phyloP scores from a whole-genome alignment of 2,329 filamentous ascomycete genomes.

The Orbilia brochopaga region DNA sequence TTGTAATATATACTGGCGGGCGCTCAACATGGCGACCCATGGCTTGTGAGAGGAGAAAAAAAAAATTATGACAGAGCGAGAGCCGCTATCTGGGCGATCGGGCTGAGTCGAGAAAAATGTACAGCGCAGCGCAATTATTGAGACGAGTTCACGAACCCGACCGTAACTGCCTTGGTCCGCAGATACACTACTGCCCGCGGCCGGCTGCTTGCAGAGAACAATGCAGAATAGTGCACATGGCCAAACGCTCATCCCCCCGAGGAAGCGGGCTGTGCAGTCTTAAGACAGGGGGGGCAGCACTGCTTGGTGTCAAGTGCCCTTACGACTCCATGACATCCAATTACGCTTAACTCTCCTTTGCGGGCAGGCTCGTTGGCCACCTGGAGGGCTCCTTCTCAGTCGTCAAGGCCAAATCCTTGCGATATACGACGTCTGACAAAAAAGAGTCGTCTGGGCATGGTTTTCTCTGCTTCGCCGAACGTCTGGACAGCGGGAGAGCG shows the following conservation, averaged over 20 bases:
- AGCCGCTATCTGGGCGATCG: slow-evolving; percentile 9
- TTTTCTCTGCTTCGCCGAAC: slow-evolving; percentile 13
- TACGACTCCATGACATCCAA: slow-evolving; percentile 25
- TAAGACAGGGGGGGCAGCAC: slow-evolving; percentile 42
- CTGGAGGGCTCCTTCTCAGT: slow-evolving; percentile 22
- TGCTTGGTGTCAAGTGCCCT: slow-evolving; percentile 30
- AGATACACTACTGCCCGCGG: not conserved
- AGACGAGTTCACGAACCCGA: not conserved
- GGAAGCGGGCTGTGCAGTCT: slow-evolving; percentile 41
- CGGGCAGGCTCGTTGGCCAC: slow-evolving; percentile 46
- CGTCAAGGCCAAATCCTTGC: slow-evolving; percentile 24
- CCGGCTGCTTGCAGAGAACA: slow-evolving; percentile 19
- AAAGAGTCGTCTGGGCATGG: slow-evolving; percentile 19
- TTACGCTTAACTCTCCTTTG: slow-evolving; percentile 45
- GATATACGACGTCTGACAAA: not conserved
- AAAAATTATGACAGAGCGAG: not conserved
- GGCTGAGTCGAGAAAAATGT: slow-evolving; percentile 25
- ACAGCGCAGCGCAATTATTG: slow-evolving; percentile 3
- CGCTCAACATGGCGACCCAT: slow-evolving; percentile 9
- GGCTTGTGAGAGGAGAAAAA: slow-evolving; percentile 14
- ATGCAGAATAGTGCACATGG: slow-evolving; percentile 22
- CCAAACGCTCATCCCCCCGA: slow-evolving; percentile 17
- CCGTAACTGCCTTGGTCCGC: slow-evolving; percentile 41
- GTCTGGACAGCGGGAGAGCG: slow-evolving; percentile 1
- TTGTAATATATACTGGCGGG: slow-evolving; percentile 23